Percentiles rank a stretch among this genome's conserved stretches.
These are phyloP conservation scores for Centrapalus pauciflorus DNA, from an alignment of 129 eudicot species.

Conservation along the genomic window DNA sequence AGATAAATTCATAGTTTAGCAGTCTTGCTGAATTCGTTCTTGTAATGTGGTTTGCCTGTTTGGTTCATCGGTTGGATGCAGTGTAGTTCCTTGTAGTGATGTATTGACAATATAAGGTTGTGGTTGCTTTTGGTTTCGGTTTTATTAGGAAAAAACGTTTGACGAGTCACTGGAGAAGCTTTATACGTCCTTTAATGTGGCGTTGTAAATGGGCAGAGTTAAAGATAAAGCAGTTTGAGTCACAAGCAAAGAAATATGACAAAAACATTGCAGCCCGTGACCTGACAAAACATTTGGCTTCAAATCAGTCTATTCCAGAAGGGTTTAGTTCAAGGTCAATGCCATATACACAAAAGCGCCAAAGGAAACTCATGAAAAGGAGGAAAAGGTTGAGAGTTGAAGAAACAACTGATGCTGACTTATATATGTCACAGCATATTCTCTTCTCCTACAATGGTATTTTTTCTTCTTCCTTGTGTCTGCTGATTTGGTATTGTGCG, in stretches of 20 bases:
- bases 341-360: conserved; percentile 43
- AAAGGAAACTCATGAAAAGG: conserved; percentile 69
- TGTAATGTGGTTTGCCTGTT: neutral
- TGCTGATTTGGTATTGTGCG: neutral
- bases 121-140: neutral
- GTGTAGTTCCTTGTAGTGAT: conserved; percentile 4
- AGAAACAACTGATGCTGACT: conserved; percentile 50
- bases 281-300: conserved; percentile 42
- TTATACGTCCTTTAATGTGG: conserved; percentile 91
- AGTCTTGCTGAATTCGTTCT: neutral
- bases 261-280: conserved; percentile 40
- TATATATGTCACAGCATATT: conserved; percentile 62
- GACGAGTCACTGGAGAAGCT: conserved; percentile 87
- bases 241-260: conserved; percentile 56
- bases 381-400: conserved; percentile 74
- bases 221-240: conserved; percentile 63
- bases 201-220: conserved; percentile 97
- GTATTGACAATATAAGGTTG: too few relatives aligned
- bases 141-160: conserved; percentile 76
- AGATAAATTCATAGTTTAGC: neutral
- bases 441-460: conserved; percentile 79
- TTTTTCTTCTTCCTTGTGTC: neutral
- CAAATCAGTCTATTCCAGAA: conserved; percentile 44
- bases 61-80: neutral
- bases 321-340: conserved; percentile 60